Conservation (phyloP, 208 protist species). For the Leishmania martiniquensis region DNA sequence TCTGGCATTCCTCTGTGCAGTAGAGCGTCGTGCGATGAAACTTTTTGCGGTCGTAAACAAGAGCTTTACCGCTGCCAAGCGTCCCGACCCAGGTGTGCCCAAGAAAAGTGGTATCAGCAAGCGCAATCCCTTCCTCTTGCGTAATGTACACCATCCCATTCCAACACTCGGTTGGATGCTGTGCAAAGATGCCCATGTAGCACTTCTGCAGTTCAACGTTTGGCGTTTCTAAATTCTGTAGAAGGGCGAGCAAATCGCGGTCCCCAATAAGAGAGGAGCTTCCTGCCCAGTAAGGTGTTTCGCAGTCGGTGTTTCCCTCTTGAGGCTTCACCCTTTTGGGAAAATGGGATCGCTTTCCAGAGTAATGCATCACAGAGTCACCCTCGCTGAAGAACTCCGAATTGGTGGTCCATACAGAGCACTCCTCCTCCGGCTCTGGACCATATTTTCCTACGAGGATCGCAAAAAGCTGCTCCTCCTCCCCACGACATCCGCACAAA, state of each 20-base stretch:
- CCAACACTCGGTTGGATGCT: slow-evolving; percentile 63
- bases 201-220: slow-evolving; percentile 77
- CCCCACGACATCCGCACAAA: slow-evolving; percentile 46
- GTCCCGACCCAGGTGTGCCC: slow-evolving; percentile 69
- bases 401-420: slow-evolving; percentile 14
- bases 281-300: slow-evolving; percentile 81
- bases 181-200: slow-evolving; percentile 66
- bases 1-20: slow-evolving; percentile 76
- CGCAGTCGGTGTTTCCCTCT: slow-evolving; percentile 76
- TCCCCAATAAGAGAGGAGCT: slow-evolving; percentile 52
- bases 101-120: slow-evolving; percentile 55
- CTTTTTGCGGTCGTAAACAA: slow-evolving; percentile 57
- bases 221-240: slow-evolving; percentile 54
- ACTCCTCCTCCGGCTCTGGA: slow-evolving; percentile 44
- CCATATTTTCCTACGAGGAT: slow-evolving; percentile 79
- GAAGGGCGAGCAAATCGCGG: slow-evolving; percentile 55
- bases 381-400: slow-evolving; percentile 51
- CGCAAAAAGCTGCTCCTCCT: slow-evolving; percentile 77
- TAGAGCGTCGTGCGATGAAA: slow-evolving; percentile 66
- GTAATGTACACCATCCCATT: slow-evolving; percentile 83
- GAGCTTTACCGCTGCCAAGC: slow-evolving; percentile 50
- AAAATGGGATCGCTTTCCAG: slow-evolving; percentile 56
- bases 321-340: slow-evolving; percentile 59
- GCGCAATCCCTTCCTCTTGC: slow-evolving; percentile 39
- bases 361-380: slow-evolving; percentile 59